Base-by-base conservation (phyloP, 768 basidiomycete genomes). In the Suillus subluteus region DNA sequence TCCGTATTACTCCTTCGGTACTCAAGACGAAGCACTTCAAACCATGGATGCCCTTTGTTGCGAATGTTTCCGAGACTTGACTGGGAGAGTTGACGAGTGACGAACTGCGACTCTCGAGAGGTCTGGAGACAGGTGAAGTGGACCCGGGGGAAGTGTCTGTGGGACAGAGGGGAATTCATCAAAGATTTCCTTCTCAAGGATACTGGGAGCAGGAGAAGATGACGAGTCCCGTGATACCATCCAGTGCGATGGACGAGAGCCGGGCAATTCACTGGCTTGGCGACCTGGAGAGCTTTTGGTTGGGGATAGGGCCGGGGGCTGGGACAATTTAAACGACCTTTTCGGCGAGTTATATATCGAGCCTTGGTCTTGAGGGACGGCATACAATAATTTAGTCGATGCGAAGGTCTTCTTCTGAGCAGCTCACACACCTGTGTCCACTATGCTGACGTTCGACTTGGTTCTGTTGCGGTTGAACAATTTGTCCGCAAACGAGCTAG, bases 131-230 rank as follows among this genome's bases (percentile, higher is more conserved):
- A 70, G 62, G 32, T 65, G 65, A 50, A 66, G 73, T 38, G 66
- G 71, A 38, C 74, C 76, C 40, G 78, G 71, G 2, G 85, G 84
- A 6, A 82, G 75, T 21, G 79, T 80, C 58, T 83, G 79, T 2
- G 91, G 91, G 6, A 92, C 90, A 41, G 85, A 84, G 30, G 91
- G 91, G 76, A 92, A 92, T 8, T 89, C 84, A 66, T 91, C 90
- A 69, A 88, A 90, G 30, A 91, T 76, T 13, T 85, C 85, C 67
- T 80, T 79, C 72, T 89, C 88, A 52, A 91, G 84, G 32, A 71
- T 40, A 69, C 77, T 77, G 23, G 44, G 61, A 78, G 86, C 67
- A 81, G 86, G 68, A 80, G 78, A 67, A 73, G 78, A 54, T 65
- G 72, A 81, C 3, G 82, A 80, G 44, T 81, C 75, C 73, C 21